Conservation (phyloP, 108 stramenopile genomes). For the Nannochloropsis gaditana region DNA sequence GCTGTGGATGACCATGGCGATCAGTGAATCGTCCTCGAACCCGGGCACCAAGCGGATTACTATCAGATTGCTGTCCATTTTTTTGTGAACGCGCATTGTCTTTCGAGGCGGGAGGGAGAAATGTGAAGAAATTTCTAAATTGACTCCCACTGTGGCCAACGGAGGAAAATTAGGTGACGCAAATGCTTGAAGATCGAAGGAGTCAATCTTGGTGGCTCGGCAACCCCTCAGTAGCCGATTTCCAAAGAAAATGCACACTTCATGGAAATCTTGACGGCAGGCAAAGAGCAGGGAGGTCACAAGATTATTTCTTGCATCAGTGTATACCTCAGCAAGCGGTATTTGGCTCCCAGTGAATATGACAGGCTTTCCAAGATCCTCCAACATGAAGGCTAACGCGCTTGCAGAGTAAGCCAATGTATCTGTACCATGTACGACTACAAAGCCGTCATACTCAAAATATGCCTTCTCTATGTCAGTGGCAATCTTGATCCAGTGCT, state of each 20-base stretch:
- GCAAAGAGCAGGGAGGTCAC: conserved; percentile 13
- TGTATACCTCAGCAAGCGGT: conserved; percentile 81
- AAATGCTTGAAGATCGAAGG: conserved; percentile 76
- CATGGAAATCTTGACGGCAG: conserved; percentile 12
- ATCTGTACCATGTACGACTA: conserved; percentile 91
- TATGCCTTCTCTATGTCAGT: conserved; percentile 57
- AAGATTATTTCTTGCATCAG: conserved; percentile 90
- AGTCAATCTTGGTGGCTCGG: conserved; percentile 72
- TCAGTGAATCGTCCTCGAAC: conserved; percentile 70
- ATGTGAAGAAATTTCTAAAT: conserved; percentile 68
- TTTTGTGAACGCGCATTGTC: conserved; percentile 66
- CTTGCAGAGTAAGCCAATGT: conserved; percentile 93
- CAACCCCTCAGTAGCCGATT: conserved; percentile 78
- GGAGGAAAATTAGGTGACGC: conserved; percentile 87
- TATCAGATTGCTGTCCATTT: conserved; percentile 77
- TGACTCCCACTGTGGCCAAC: conserved; percentile 77
- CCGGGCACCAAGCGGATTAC: conserved; percentile 81
- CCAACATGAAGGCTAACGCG: conserved; percentile 90
- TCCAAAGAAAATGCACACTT: conserved; percentile 91
- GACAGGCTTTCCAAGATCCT: conserved; percentile 93
- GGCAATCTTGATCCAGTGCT: conserved; percentile 80
- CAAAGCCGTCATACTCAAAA: conserved; percentile 68
- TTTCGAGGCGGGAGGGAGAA: conserved; percentile 60
- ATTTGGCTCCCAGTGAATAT: conserved; percentile 81
- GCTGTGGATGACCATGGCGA: conserved; percentile 42